Base-by-base conservation (phyloP, 768 basidiomycete genomes). In the Amyloporia xantha region DNA sequence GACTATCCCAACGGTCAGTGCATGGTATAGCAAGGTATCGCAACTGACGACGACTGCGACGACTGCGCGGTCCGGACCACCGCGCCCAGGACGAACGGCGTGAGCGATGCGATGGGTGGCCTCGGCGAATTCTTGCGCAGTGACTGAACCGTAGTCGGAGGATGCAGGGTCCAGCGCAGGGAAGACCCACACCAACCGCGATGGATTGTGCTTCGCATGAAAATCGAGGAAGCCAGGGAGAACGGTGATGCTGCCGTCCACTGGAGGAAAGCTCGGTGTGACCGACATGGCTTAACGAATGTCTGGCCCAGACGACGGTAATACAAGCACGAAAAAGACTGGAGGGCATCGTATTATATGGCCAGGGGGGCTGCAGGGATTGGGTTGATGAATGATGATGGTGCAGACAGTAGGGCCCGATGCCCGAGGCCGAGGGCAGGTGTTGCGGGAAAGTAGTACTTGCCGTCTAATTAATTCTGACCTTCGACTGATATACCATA, bases 221-320 rank as follows among this genome's bases (percentile, higher is more conserved):
- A 53, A 59, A 38, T 59, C 57, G 17, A 53, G 15, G 26, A 55
- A 50, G 1, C 53, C 57, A 20, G 54, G 52, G 0, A 59, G 25
- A 11, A 54, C 44, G 9, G 41, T 20, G 15, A 59, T 6, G 6
- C 51, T 49, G 7, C 55, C 57, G 28, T 59, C 57, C 7, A 54
- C 21, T 9, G 57, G 57, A n/a, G n/a, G n/a, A n/a, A n/a, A n/a
- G n/a, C n/a, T n/a, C n/a, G n/a, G n/a, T n/a, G n/a, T n/a, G n/a
- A n/a, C n/a, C n/a, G n/a, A n/a, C n/a, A n/a, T n/a, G n/a, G n/a
- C n/a, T n/a, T n/a, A n/a, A n/a, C n/a, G n/a, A n/a, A n/a, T n/a
- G n/a, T n/a, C n/a, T n/a, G n/a, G n/a, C n/a, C n/a, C n/a, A n/a
- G n/a, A n/a, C n/a, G n/a, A n/a, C n/a, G n/a, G n/a, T n/a, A n/a